Evolutionary conservation across 2,329 filamentous ascomycete species (phyloP), one percentile per base, ranked within the genome.

Genomic region (Sporothrix variecibatus): DNA sequence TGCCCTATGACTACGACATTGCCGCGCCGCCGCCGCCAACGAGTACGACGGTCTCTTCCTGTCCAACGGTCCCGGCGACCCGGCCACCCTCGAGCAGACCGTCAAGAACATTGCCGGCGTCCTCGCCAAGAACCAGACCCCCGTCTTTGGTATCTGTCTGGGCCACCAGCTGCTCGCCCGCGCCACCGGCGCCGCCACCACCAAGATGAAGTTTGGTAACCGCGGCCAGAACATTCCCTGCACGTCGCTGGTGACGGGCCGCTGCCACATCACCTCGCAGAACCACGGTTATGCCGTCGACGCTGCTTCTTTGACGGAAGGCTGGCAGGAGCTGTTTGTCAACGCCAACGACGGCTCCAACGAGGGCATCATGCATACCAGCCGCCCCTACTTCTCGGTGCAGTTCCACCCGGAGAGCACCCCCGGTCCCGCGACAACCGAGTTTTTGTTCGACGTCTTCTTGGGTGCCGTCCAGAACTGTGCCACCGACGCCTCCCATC

Each of bases 161-260:
- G 95, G 95, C 74, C 95, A 98, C 82, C 95, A 98, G 84, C 88
- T 98, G 78, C 90, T 98, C 71, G 94, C 95, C 72, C 90, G 94
- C 78, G 94, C 95, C 74, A 91, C 94, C 43, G 95, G 95, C 73
- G 95, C 95, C 65, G 87, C 87, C 65, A 98, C 96, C 0, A 84
- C 88, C 80, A 99, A 99, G 88, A 97, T 99, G 94, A 98, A 98
- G 88, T 99, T 98, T 80, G 96, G 96, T 85, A 99, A 99, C 86
- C 94, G 96, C 80, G 96, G 95, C 60, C 94, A 97, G 87, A 99
- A 99, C 85, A 98, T 99, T 80, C 96, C 96, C 62, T 98, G 95
- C 87, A 98, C 95, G 12, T 98, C 93, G 85, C 89, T 97, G 88
- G 87, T 98, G 78, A 97, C 95, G 62, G 96, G 96, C 79, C 94